phyloP scores from a whole-genome alignment of 331 rosid species.

The Pyrus hybrid region DNA sequence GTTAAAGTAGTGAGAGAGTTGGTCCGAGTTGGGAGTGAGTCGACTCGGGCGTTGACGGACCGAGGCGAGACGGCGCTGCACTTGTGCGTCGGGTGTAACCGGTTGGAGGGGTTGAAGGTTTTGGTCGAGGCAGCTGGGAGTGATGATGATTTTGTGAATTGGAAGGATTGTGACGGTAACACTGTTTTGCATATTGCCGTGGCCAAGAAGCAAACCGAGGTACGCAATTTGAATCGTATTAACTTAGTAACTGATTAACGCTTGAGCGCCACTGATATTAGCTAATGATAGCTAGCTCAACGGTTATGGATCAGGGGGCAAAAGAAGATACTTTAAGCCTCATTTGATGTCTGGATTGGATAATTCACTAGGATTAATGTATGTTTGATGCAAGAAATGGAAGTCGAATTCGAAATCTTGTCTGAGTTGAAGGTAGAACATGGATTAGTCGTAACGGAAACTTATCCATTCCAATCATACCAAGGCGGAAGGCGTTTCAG shows the following conservation, averaged over 20 bases:
- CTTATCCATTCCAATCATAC: not conserved
- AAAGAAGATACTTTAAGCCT: not conserved
- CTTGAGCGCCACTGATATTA: not conserved
- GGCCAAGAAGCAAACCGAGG: conserved; percentile 17
- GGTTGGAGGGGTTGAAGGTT: conserved; percentile 11
- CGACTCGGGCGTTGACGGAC: conserved; percentile 7
- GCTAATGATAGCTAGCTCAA: not conserved
- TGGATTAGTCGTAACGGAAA: not conserved
- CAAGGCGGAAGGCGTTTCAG: not conserved
- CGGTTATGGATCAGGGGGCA: too few relatives aligned
- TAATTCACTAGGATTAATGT: not conserved
- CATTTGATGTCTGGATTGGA: not conserved
- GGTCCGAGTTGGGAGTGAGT: not conserved
- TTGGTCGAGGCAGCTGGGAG: not conserved
- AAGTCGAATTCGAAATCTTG: not conserved
- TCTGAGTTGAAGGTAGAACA: not conserved
- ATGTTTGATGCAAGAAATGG: not conserved
- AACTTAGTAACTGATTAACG: too few relatives aligned
- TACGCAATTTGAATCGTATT: not conserved
- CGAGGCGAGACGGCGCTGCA: conserved; percentile 18
- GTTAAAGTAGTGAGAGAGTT: conserved; percentile 6
- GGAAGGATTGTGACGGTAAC: conserved; percentile 16
- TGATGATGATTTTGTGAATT: conserved; percentile 1
- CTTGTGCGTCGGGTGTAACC: conserved; percentile 9
- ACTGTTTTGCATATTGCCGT: conserved; percentile 21